A percentile compares a stretch with the other conserved stretches of the same genome.
phyloP scores from a whole-genome alignment of 345 rosid species.

The Stellera chamaejasme region DNA sequence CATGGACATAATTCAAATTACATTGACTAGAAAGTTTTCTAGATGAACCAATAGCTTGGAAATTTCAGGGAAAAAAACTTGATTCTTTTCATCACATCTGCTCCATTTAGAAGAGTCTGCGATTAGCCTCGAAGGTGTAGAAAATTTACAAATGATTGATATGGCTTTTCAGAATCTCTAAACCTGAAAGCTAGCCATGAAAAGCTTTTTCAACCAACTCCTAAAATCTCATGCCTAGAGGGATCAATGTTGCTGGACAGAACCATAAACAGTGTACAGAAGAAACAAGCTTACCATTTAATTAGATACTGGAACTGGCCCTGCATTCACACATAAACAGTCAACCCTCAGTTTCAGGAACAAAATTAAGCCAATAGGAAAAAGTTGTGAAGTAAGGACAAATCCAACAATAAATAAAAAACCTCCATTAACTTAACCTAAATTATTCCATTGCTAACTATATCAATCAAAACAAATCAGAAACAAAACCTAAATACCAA shows the following conservation, averaged over 20 bases:
- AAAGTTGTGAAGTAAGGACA: background rate
- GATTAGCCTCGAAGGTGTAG: too few relatives aligned
- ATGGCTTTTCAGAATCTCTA: too few relatives aligned
- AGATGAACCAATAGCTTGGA: background rate
- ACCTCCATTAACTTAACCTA: background rate
- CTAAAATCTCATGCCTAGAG: too few relatives aligned
- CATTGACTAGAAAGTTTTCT: background rate
- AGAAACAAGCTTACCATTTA: conserved; percentile 64
- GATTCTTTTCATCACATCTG: too few relatives aligned
- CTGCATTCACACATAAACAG: conserved; percentile 20
- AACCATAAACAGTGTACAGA: background rate
- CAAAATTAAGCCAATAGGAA: background rate
- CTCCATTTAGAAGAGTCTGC: too few relatives aligned
- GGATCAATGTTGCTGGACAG: too few relatives aligned
- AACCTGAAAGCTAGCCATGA: too few relatives aligned
- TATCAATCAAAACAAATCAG: too few relatives aligned
- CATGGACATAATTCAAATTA: conserved; percentile 11
- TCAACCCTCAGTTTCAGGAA: background rate
- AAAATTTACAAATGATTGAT: too few relatives aligned
- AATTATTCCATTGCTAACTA: too few relatives aligned
- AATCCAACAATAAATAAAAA: background rate
- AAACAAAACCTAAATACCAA: too few relatives aligned
- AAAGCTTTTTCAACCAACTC: too few relatives aligned
- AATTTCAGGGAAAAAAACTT: background rate
- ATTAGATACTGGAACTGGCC: conserved; percentile 93